phyloP scores from a whole-genome alignment of 225 moss, liverwort and hornwort genomes.

The Bryoerythrophyllum caledonicum region DNA sequence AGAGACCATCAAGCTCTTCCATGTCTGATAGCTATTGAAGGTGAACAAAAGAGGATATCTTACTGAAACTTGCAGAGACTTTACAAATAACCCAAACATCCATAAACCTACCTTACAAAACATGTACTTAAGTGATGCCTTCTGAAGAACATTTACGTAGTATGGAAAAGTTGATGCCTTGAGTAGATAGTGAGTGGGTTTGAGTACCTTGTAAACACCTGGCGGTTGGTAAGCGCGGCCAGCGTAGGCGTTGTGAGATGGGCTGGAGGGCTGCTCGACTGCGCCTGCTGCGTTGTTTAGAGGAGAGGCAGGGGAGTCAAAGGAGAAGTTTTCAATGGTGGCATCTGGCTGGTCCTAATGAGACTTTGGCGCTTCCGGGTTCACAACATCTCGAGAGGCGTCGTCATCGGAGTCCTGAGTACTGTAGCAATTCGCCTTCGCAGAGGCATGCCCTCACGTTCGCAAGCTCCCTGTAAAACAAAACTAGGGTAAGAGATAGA shows the following conservation, averaged over 20 bases:
- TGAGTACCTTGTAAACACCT: constrained; percentile 37
- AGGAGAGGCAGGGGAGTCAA: constrained; percentile 11
- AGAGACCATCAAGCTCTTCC: too few relatives aligned
- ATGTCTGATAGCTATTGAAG: too few relatives aligned
- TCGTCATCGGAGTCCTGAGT: constrained; percentile 17
- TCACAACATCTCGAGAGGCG: not conserved
- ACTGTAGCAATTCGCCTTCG: constrained; percentile 9
- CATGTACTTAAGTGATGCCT: too few relatives aligned
- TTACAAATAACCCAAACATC: too few relatives aligned
- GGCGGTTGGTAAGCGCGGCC: constrained; percentile 19
- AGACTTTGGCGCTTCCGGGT: constrained; percentile 7
- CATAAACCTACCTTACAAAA: too few relatives aligned
- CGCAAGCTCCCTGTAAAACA: constrained; percentile 20
- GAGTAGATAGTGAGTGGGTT: not conserved
- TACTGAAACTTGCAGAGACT: too few relatives aligned
- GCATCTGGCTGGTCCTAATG: constrained; percentile 20
- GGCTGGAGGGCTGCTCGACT: constrained; percentile 4
- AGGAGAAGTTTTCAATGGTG: constrained; percentile 21
- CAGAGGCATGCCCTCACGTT: constrained; percentile 17
- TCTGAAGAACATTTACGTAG: too few relatives aligned
- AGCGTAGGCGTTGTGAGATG: not conserved
- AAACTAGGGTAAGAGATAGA: not conserved
- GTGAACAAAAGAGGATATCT: too few relatives aligned
- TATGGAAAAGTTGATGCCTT: too few relatives aligned
- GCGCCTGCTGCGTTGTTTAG: not conserved